Base-by-base conservation (phyloP, 345 rosid genomes). In the Eucalyptus cloeziana region DNA sequence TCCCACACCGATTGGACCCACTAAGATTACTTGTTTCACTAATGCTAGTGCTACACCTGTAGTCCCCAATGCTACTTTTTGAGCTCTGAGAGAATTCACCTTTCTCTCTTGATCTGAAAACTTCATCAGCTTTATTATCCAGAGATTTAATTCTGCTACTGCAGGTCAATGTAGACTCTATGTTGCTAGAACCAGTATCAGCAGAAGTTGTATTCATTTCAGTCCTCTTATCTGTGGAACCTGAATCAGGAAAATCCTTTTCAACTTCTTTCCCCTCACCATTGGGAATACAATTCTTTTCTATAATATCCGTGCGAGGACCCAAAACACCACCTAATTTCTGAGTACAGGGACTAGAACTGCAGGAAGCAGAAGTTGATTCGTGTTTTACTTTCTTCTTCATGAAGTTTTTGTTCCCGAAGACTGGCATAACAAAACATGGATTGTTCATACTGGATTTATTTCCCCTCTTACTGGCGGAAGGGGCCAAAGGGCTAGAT, bases 41-140 rank as follows among this genome's bases (percentile, higher is more conserved):
- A 31, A 91, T 92, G 90, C 93, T 94, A 44, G 95, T 92, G 91
- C 95, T 93, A 86, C 95, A 93, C 85, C 97, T 96, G 88, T 93
- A 94, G 24, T 95, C 96, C 87, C 96, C 97, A 8, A 95, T 94
- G 92, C 98, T 96, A 91, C 98, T 95, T 92, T 96, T 96, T 25
- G 97, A 96, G 93, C 95, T 96, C 87, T 94, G 98, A 71, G 98
- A 96, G 91, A 95, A 92, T 86, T 95, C 96, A 13, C 94, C 94
- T 90, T 95, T 96, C 52, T 94, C 96, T 91, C 94, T 93, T 86
- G 94, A 92, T 88, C 93, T 92, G 85, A 94, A 93, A 90, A 88
- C 92, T 67, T 94, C 95, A 86, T 94, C 96, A 86, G 90, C 88
- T 91, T 91, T 95, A 31, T 86, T 45, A 88, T 91, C 88, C 54